Evolutionary conservation across 345 rosid genomes (phyloP), one percentile per base, ranked within the genome.

Genomic region (Erucastrum elatum): DNA sequence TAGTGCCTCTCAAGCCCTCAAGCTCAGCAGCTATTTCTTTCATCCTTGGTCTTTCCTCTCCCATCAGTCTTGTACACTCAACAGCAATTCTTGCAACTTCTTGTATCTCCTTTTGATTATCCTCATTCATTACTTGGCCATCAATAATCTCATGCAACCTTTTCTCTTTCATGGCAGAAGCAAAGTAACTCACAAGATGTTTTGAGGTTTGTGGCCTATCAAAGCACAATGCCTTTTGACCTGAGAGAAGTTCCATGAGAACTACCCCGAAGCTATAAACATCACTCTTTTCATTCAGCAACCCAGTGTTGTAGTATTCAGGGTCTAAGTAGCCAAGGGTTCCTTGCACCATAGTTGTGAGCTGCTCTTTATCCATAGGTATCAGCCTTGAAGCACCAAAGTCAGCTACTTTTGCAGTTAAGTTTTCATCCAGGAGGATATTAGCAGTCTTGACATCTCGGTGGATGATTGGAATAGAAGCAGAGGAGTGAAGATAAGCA

Each of bases 81-180:
- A 53, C 60, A 53, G 60, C 3, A 17, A 53, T 53, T 53, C 25
- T 44, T 9, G 66, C 66, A 13, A 31, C 66, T 62, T 62, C 21
- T 0, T 62, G 37, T 31, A 62, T 62, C 66, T 30, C 66, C 66
- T 33, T 62, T 1, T 29, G 37, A 13, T 30, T 62, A 5, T 29
- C 17, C 37, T 62, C 66, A n/a, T 29, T 29, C 37, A 29, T 29
- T 6, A 62, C 17, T 30, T 13, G 17, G 1, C 4, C 2, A 17
- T 62, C 66, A 29, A 29, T 62, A 62, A 62, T 13, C 66, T 62
- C 66, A 62, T 62, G 66, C 37, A 62, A 13, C 17, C 66, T 62
- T 1, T 27, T 75, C 39, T 21, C 15, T 8, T 16, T 56, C 26
- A 53, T 53, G 26, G 60, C 60, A 53, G 60, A 53, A 53, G 60